Evolutionary conservation across 192 early-diverging fungal genomes (phyloP).

Genomic region (Globomyces pollinis-pini): DNA sequence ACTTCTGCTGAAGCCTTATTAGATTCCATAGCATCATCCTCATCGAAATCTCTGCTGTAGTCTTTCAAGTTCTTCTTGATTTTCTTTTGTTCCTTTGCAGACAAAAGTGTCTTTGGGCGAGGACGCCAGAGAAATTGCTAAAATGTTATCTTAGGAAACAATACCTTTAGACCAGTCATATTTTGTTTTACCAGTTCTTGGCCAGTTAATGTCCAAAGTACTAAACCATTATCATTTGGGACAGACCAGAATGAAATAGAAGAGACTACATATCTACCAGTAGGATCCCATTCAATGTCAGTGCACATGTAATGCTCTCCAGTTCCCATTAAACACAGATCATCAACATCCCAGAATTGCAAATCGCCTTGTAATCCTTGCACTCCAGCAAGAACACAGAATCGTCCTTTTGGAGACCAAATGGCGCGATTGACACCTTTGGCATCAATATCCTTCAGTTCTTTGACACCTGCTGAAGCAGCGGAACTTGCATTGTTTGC

Average conservation of each 20-base stretch:
- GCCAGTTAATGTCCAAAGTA: slow-evolving; percentile 88
- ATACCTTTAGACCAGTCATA: slow-evolving; percentile 60
- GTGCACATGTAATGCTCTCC: slow-evolving; percentile 93
- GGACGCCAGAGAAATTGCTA: slow-evolving; percentile 97
- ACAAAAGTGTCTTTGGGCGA: slow-evolving; percentile 73
- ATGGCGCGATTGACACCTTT: slow-evolving; percentile 75
- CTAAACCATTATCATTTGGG: slow-evolving; percentile 82
- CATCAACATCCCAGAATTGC: slow-evolving; percentile 90
- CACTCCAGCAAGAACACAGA: slow-evolving; percentile 80
- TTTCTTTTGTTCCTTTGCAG: slow-evolving; percentile 71
- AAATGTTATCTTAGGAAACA: too few relatives aligned
- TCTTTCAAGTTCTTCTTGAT: slow-evolving; percentile 88
- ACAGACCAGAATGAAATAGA: slow-evolving; percentile 83
- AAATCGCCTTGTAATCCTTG: slow-evolving; percentile 66
- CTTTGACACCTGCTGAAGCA: slow-evolving; percentile 56
- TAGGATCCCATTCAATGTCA: slow-evolving; percentile 98
- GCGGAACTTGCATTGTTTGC: slow-evolving; percentile 10
- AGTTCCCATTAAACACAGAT: slow-evolving; percentile 49
- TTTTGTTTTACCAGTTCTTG: slow-evolving; percentile 63
- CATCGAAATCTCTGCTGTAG: slow-evolving; percentile 82
- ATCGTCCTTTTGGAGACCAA: slow-evolving; percentile 96
- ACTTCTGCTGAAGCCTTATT: slow-evolving; percentile 66
- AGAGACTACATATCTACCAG: slow-evolving; percentile 86
- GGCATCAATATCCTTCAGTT: slow-evolving; percentile 74
- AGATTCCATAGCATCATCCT: slow-evolving; percentile 71